Evolutionary conservation across 768 basidiomycete genomes (phyloP), one percentile per base, ranked within the genome.

Genomic region (Podaxis rugospora): DNA sequence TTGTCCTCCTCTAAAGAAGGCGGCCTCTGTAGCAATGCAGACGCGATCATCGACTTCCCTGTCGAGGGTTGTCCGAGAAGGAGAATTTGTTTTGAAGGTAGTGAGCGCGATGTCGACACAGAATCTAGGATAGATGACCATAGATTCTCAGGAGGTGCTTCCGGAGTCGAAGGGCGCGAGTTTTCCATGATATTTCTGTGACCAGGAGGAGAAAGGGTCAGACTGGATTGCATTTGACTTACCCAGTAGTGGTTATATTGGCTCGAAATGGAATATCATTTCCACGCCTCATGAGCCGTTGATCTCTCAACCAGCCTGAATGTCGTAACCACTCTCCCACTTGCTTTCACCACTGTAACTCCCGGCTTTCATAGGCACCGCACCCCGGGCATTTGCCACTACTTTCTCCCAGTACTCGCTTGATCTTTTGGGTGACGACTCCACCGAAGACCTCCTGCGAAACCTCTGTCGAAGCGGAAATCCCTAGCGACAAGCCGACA

Each of bases 41-140:
- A 80, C 0, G 84, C 84, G 25, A 95, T 74, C 0, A 87, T 80
- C 1, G 88, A 90, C 71, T 94, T 94, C 63, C 93, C 93, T 0
- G 89, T 82, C 2, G 82, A 80, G 0, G 90, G 86, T 62, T 91
- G 85, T 47, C 92, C 95, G 3, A 98, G 84, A 1, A 98, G 67
- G 49, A 98, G 77, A 27, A 96, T 79, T 70, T 95, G 92, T 74
- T 95, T 97, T 18, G 91, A 88, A 14, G 90, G 90, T 68, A 87
- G 90, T 10, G 89, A 85, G 56, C 92, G 84, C 39, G 89, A 84
- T 28, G 87, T 86, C 1, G 93, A 91, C 25, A 96, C 88, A 11
- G 89, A 87, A 74, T 95, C 88, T 4, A 98, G 81, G 66, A 98
- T 98, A 11, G 92, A 91, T 2, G 88, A 90, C 96, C 96, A 98